Evolutionary conservation across 345 rosid species (phyloP), one percentile per base, ranked within the genome.

Genomic region (Citrus sp.): DNA sequence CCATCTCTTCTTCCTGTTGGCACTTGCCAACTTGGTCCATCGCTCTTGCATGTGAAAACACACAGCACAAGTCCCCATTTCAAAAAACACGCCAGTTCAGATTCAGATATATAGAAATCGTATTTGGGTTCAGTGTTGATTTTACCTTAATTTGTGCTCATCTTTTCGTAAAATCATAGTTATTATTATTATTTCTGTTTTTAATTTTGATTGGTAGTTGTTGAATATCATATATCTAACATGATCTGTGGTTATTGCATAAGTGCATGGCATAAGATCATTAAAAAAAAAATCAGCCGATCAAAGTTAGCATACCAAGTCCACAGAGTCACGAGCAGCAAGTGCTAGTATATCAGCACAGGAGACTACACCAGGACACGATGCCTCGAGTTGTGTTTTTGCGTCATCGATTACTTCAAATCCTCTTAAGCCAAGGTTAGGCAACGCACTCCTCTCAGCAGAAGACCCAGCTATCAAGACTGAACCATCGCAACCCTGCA

Each of bases 1-100:
- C 97, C 94, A 70, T 93, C 95, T 87, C 88, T 91, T 79, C 94
- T 84, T 14, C 97, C 95, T 4, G 94, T 91, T 62, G 92, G 93
- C 30, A 91, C 94, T 61, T 76, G 5, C 97, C 95, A 93, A 66
- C 89, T 90, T 71, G 92, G 94, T 8, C 94, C 97, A 55, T 77
- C 83, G 72, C 88, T 92, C 96, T 90, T 69, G 13, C 42, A 65
- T 46, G 42, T 22, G n/a, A 8, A 42, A 46, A 70, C 73, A 62
- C 19, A 34, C 16, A 12, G 55, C 18, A 34, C 51, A 46, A 7
- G 32, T 25, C 28, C 14, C 35, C 27, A 9, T 25, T 61, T 58
- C 1, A 59, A 14, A 25, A 9, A 30, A 4, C 32, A 13, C 2
- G 58, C 22, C 13, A 18, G n/a, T 7, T 72, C 51, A 46, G 14